A percentile compares a stretch with the other conserved stretches of the same genome.
phyloP scores from a whole-genome alignment of 331 rosid genomes.

The Rhamnella rubrinervis region DNA sequence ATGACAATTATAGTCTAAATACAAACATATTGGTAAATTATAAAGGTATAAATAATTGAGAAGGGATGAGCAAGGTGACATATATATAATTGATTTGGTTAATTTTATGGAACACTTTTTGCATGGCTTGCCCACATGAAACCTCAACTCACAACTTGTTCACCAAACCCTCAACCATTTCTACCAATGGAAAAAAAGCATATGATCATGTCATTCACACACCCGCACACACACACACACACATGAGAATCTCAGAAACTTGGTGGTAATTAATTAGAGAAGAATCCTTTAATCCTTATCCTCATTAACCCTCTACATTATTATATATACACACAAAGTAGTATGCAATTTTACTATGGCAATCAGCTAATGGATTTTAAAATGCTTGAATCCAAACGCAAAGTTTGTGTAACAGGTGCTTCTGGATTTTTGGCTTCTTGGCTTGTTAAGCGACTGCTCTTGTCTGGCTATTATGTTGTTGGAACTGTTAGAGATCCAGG shows the following conservation, averaged over 20 bases:
- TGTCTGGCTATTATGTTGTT: slow-evolving; percentile 64
- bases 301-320: too few relatives aligned
- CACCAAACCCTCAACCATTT: neutral
- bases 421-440: slow-evolving; percentile 87
- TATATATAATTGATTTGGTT: too few relatives aligned
- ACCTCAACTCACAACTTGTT: neutral
- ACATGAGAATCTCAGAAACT: neutral
- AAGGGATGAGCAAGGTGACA: too few relatives aligned
- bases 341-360: too few relatives aligned
- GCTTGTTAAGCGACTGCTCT: slow-evolving; percentile 73
- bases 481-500: slow-evolving; percentile 92
- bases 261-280: neutral
- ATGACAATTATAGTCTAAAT: neutral
- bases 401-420: slow-evolving; percentile 85
- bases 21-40: neutral
- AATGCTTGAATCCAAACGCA: slow-evolving; percentile 39
- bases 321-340: neutral
- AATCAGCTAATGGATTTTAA: slow-evolving; percentile 17
- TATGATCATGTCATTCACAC: neutral
- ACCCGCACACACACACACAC: neutral
- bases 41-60: neutral
- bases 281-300: too few relatives aligned
- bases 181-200: neutral
- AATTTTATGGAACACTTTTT: neutral
- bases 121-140: slow-evolving; percentile 21